Percentiles rank a stretch among this genome's conserved stretches.
These are phyloP conservation scores for Arthromyces matolae DNA, from an alignment of 768 basidiomycete species.

Conservation along the genomic window DNA sequence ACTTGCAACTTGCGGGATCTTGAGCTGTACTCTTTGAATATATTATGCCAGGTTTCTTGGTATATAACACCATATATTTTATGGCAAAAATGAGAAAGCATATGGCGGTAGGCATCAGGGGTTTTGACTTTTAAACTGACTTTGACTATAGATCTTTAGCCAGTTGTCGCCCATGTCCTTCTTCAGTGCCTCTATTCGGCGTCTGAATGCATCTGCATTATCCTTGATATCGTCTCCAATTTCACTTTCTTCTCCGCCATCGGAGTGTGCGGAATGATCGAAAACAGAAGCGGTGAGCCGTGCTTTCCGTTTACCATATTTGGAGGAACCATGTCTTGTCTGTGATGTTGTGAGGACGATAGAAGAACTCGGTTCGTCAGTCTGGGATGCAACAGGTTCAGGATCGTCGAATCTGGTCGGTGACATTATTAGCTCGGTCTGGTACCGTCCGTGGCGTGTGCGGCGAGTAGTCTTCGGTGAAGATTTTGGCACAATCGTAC, in stretches of 20 bases:
- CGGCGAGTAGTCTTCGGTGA: slow-evolving; percentile 19
- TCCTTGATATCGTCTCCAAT: slow-evolving; percentile 31
- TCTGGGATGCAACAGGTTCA: slow-evolving; percentile 9
- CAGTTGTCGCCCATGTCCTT: slow-evolving; percentile 88
- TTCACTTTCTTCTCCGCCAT: slow-evolving; percentile 22
- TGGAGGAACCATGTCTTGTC: slow-evolving; percentile 27
- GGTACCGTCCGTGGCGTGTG: slow-evolving; percentile 46
- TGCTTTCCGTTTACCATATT: slow-evolving; percentile 42
- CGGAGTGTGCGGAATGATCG: slow-evolving; percentile 40
- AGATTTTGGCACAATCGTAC: background rate
- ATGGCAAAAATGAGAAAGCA: background rate
- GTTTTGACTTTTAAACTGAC: slow-evolving; percentile 24
- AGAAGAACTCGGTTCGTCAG: slow-evolving; percentile 8
- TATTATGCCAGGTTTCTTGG: no score
- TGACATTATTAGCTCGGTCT: slow-evolving; percentile 41
- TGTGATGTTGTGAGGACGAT: slow-evolving; percentile 6
- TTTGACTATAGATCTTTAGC: slow-evolving; percentile 81
- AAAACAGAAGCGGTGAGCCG: slow-evolving; percentile 61
- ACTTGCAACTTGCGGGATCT: no score
- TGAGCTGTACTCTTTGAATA: no score
- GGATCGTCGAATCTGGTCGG: slow-evolving; percentile 13
- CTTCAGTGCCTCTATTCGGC: slow-evolving; percentile 76
- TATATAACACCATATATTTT: no score
- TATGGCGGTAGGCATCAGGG: slow-evolving; percentile 4
- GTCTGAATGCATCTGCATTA: slow-evolving; percentile 70